Conservation (phyloP, 108 stramenopile genomes). For the Schizochytrium sp. region DNA sequence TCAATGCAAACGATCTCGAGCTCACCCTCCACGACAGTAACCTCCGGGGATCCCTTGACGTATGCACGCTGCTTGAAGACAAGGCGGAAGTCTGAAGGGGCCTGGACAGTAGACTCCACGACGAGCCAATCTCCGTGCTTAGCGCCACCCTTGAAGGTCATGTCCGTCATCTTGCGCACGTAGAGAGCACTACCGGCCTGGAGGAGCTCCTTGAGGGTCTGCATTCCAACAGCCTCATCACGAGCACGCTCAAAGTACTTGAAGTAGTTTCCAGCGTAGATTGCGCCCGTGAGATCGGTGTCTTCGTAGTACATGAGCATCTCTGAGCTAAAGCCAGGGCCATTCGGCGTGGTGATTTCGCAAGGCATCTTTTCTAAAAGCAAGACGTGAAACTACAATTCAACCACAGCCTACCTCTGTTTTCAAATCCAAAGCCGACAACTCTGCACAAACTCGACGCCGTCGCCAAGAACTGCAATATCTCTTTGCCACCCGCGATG, state of each 20-base stretch:
- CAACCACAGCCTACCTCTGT: too few relatives aligned
- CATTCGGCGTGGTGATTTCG: not conserved
- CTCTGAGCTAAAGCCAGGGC: slow-evolving; percentile 1
- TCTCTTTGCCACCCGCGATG: too few relatives aligned
- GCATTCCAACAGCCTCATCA: slow-evolving; percentile 21
- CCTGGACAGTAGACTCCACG: slow-evolving; percentile 1
- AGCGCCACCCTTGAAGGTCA: slow-evolving; percentile 41
- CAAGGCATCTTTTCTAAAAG: not conserved
- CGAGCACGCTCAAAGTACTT: slow-evolving; percentile 50
- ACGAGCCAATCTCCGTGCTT: slow-evolving; percentile 39
- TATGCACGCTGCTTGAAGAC: slow-evolving; percentile 32
- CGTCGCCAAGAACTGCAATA: too few relatives aligned
- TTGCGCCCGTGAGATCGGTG: slow-evolving; percentile 1
- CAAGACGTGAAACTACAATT: not conserved
- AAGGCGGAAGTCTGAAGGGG: slow-evolving; percentile 22
- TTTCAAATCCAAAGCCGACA: too few relatives aligned
- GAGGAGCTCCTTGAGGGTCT: not conserved
- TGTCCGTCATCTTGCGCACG: slow-evolving; percentile 39
- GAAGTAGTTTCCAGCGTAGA: slow-evolving; percentile 43
- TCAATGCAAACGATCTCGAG: slow-evolving; percentile 20
- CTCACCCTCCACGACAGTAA: not conserved
- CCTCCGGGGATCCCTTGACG: slow-evolving; percentile 25
- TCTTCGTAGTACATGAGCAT: slow-evolving; percentile 41
- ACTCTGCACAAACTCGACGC: too few relatives aligned
- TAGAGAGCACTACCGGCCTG: not conserved